Conservation (phyloP, 2,329 filamentous ascomycete species). For the Calonectria pteridis region DNA sequence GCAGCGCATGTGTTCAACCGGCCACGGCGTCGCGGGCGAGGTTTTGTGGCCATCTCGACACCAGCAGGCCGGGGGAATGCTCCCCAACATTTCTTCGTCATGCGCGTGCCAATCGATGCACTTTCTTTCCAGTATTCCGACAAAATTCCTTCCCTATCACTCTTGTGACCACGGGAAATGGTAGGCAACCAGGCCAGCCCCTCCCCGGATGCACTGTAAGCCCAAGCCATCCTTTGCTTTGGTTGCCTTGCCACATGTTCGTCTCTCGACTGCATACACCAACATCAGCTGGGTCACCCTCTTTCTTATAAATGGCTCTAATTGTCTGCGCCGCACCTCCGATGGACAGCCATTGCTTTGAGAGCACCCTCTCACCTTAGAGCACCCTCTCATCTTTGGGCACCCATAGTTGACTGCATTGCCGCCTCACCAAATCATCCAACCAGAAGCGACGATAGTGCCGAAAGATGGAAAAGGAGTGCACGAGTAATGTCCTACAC, state of each 20-base stretch:
- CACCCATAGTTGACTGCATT: neutral
- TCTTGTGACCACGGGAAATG: neutral
- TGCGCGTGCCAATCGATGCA: neutral
- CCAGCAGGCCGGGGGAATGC: too few species aligned
- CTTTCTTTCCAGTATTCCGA: too few species aligned
- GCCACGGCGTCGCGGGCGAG: too few species aligned
- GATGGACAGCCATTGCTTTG: neutral
- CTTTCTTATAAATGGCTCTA: neutral
- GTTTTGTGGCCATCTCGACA: too few species aligned
- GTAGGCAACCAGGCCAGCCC: neutral
- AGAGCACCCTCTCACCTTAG: neutral
- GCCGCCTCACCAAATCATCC: neutral
- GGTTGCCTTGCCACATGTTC: neutral
- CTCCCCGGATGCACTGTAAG: neutral
- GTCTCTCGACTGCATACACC: neutral
- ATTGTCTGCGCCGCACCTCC: neutral
- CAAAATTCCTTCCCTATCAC: neutral
- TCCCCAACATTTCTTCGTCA: neutral
- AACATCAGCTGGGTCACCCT: neutral
- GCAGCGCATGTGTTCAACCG: too few species aligned
- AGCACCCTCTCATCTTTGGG: neutral
- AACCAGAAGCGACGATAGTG: neutral
- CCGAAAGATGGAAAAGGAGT: too few species aligned
- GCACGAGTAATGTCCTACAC: neutral
- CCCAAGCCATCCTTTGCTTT: neutral